Percentiles rank a stretch among this genome's conserved stretches.
Conservation (phyloP, 192 early-diverging fungal genomes). For the Backusella parvicylindrica region DNA sequence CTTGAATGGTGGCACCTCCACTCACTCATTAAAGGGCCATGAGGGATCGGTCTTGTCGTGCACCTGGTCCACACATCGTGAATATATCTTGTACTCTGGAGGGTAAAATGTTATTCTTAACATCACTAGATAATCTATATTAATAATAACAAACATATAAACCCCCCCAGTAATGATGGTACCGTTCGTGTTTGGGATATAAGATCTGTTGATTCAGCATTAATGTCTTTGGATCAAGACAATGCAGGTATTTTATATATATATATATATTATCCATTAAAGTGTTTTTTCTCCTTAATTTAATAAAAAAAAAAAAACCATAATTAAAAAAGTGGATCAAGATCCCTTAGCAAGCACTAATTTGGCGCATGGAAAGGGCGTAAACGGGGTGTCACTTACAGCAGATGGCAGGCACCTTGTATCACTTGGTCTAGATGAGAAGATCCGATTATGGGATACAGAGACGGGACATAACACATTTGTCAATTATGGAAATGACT, state of each 20-base stretch:
- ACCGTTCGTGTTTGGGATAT: constrained; percentile 83
- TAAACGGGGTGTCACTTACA: constrained; percentile 68
- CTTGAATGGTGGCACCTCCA: constrained; percentile 56
- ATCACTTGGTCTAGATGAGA: constrained; percentile 56
- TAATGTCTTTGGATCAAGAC: constrained; percentile 61
- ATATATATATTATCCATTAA: background rate
- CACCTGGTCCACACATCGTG: constrained; percentile 74
- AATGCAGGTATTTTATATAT: constrained; percentile 33
- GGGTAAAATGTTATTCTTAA: too few relatives aligned
- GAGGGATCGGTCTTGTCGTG: constrained; percentile 51
- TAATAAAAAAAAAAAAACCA: background rate
- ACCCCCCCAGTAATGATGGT: constrained; percentile 61
- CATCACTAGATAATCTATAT: too few relatives aligned
- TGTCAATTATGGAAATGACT: constrained; percentile 39
- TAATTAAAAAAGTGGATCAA: background rate
- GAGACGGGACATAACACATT: constrained; percentile 51
- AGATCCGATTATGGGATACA: constrained; percentile 65
- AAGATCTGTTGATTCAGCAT: constrained; percentile 63
- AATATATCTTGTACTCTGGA: constrained; percentile 71
- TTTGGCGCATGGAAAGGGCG: constrained; percentile 49
- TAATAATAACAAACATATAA: background rate
- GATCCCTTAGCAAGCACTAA: constrained; percentile 32
- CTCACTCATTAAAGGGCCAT: constrained; percentile 60
- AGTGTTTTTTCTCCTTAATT: background rate
- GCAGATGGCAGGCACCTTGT: constrained; percentile 58